Evolutionary conservation across 1,139 yeast genomes (phyloP).

Genomic region (Dujonia santamariae): DNA sequence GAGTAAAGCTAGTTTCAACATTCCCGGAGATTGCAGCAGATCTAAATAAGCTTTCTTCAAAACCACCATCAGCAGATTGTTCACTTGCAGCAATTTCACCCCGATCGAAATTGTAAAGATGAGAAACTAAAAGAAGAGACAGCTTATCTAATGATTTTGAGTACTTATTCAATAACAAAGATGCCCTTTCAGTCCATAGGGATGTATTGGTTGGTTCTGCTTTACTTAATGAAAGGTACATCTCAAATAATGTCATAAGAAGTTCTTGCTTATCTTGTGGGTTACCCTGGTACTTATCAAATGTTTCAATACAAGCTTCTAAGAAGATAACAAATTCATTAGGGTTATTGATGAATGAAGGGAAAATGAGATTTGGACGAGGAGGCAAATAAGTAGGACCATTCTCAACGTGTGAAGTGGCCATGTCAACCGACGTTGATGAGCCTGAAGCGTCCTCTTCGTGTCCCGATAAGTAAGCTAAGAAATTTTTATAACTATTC

Average conservation of each 20-base stretch:
- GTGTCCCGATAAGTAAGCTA: constrained; percentile 53
- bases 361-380: constrained; percentile 79
- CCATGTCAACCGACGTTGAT: not conserved
- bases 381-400: constrained; percentile 88
- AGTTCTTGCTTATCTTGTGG: constrained; percentile 68
- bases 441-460: constrained; percentile 7
- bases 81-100: constrained; percentile 40
- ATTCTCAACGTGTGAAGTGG: not conserved
- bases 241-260: constrained; percentile 74
- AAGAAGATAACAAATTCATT: constrained; percentile 89
- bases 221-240: constrained; percentile 64
- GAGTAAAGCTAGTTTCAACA: constrained; percentile 52
- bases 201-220: constrained; percentile 27
- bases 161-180: constrained; percentile 43
- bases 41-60: constrained; percentile 64
- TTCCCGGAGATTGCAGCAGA: constrained; percentile 59
- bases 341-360: constrained; percentile 80
- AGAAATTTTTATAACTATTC: constrained; percentile 71
- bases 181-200: constrained; percentile 75
- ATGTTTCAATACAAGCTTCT: constrained; percentile 85
- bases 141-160: constrained; percentile 51
- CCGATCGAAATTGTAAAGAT: constrained; percentile 55
- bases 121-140: constrained; percentile 62
- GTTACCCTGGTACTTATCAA: constrained; percentile 73
- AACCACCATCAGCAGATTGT: constrained; percentile 35